These are phyloP conservation scores for Boletus eberwhitei DNA, from an alignment of 768 basidiomycete genomes.

Conservation along the genomic window DNA sequence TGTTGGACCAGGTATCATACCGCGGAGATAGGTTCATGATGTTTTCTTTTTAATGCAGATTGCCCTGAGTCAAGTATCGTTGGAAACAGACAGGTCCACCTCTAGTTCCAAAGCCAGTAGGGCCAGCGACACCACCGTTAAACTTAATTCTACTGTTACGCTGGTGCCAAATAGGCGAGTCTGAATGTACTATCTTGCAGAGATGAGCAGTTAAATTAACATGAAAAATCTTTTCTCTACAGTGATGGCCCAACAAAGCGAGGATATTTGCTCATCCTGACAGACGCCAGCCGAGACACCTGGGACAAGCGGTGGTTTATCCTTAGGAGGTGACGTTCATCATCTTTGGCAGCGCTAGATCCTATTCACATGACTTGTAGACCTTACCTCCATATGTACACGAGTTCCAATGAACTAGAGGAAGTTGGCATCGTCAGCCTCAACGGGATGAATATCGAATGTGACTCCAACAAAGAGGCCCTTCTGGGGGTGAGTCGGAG, in stretches of 20 bases:
- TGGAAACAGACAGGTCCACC: conserved; percentile 44
- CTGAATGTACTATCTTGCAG: neutral
- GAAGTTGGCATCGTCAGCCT: conserved; percentile 83
- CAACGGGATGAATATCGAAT: conserved; percentile 78
- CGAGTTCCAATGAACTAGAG: conserved; percentile 79
- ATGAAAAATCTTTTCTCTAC: neutral
- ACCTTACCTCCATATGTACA: conserved; percentile 87
- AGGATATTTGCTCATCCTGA: conserved; percentile 76
- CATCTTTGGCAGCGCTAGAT: neutral
- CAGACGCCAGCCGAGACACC: conserved; percentile 70
- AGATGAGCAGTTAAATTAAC: neutral
- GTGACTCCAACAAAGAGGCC: conserved; percentile 82
- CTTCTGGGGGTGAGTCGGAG: conserved; percentile 68
- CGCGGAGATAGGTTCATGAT: conserved; percentile 11
- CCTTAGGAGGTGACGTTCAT: conserved; percentile 60
- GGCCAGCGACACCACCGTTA: conserved; percentile 50
- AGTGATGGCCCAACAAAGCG: conserved; percentile 85
- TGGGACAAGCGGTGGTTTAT: conserved; percentile 91
- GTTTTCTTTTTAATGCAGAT: conserved; percentile 50
- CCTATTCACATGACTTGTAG: conserved; percentile 38
- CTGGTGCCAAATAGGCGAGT: conserved; percentile 69
- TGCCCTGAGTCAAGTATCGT: conserved; percentile 68
- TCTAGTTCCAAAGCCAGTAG: conserved; percentile 25
- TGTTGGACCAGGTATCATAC: conserved; percentile 20
- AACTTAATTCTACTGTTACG: conserved; percentile 70